Percentiles rank a stretch among this genome's conserved stretches.
These are phyloP conservation scores for Skeletonema grethae DNA, from an alignment of 108 stramenopile species.

Conservation along the genomic window DNA sequence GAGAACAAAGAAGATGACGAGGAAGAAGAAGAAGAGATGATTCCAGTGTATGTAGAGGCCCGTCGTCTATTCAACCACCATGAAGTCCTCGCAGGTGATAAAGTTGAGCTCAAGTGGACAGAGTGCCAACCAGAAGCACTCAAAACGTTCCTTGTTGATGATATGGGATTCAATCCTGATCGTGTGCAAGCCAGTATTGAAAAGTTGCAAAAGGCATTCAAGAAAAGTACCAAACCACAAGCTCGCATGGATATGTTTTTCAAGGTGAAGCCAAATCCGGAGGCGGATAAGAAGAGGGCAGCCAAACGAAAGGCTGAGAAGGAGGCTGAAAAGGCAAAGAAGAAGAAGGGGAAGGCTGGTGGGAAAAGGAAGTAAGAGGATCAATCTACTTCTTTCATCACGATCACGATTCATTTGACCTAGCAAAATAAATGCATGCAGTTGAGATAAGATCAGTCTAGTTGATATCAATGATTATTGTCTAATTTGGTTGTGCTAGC, in stretches of 20 bases:
- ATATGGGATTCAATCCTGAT: slow-evolving; percentile 92
- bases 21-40: slow-evolving; percentile 34
- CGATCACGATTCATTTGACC: neutral
- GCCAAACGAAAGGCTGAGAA: slow-evolving; percentile 57
- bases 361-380: slow-evolving; percentile 27
- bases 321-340: slow-evolving; percentile 38
- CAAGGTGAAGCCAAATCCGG: slow-evolving; percentile 59
- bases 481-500: neutral
- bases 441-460: neutral
- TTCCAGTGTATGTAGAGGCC: slow-evolving; percentile 85
- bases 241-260: slow-evolving; percentile 93
- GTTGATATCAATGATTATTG: neutral
- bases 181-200: slow-evolving; percentile 89
- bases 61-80: slow-evolving; percentile 87
- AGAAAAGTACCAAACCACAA: slow-evolving; percentile 80
- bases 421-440: neutral
- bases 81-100: slow-evolving; percentile 65
- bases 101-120: slow-evolving; percentile 83
- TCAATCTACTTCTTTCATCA: neutral
- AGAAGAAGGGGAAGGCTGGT: slow-evolving; percentile 54
- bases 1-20: slow-evolving; percentile 48
- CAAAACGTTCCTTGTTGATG: slow-evolving; percentile 85
- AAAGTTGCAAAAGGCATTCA: slow-evolving; percentile 86
- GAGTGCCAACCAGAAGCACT: slow-evolving; percentile 78
- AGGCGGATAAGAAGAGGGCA: slow-evolving; percentile 42